Base-by-base conservation (phyloP, 2,329 filamentous ascomycete species). In the Phialocephala sp. region DNA sequence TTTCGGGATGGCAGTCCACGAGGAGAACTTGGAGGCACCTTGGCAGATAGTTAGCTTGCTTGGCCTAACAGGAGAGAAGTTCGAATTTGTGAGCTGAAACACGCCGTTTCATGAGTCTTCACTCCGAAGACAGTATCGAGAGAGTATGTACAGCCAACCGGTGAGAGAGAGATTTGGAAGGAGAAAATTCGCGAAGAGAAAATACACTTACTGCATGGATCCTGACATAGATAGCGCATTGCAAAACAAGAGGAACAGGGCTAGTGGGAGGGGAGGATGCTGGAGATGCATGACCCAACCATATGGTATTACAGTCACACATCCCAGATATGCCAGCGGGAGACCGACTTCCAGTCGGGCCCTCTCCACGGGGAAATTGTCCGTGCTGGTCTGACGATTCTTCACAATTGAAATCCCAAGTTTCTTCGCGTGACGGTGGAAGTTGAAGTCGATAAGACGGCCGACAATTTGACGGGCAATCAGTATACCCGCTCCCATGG, bases 401-500 rank as follows among this genome's bases (percentile, higher is more conserved):
- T 80, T 83, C 66, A 84, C 83, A 66, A 91, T 83, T 1, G 80
- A 77, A 59, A 92, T 79, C 8, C 87, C 87, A 12, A 88, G 78
- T 27, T 81, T 82, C 55, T 80, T 81, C 0, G 91, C 90, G 57
- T 87, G 83, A 39, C 89, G 85, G 4, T 87, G 82, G 75, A 91
- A 95, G 76, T 92, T 92, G 83, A 85, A 62, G 37, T 89, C 86
- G 1, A 87, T 77, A 0, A 87, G 57, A 20, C 77, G 76, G 8
- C 91, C 89, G 65, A 84, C 82, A 11, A 73, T 74, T 24, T 72
- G 87, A 82, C 59, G 84, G 74, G 83, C 78, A 0, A 79, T 71
- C 5, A 84, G 74, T 12, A 80, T 81, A 0, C 83, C 83, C 1
- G 72, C 76, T 0, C 82, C 82, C 12, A 83, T 65, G 1, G 84